Conservation (phyloP, 2,329 filamentous ascomycete species). For the Endothia cerciana region DNA sequence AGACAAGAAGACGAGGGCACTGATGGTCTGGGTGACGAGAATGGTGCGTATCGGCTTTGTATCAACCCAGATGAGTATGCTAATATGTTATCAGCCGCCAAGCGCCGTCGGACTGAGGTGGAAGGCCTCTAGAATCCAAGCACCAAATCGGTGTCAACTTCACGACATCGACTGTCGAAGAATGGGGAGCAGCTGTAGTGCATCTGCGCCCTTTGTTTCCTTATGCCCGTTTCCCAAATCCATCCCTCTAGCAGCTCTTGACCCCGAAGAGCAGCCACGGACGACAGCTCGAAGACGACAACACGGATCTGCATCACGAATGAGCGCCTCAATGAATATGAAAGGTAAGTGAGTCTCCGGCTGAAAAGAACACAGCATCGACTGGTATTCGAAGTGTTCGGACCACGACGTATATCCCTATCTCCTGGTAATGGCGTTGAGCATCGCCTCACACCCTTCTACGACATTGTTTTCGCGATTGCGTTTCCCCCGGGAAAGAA, state of each 20-base stretch:
- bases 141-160: background rate
- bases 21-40: conserved; percentile 44
- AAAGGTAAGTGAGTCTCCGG: conserved; percentile 25
- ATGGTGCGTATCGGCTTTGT: conserved; percentile 34
- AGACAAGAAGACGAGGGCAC: conserved; percentile 38
- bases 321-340: background rate
- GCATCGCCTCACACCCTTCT: background rate
- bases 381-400: conserved; percentile 2
- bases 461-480: conserved; percentile 15
- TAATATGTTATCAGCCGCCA: conserved; percentile 48
- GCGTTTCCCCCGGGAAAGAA: background rate
- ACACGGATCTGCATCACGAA: background rate
- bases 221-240: background rate
- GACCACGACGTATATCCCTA: background rate
- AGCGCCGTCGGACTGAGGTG: conserved; percentile 51
- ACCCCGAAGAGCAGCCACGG: conserved; percentile 12
- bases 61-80: conserved; percentile 23
- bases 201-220: conserved; percentile 21
- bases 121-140: conserved; percentile 11
- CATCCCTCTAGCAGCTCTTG: background rate
- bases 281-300: conserved; percentile 20
- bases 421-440: conserved; percentile 2
- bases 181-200: conserved; percentile 28
- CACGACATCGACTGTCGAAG: background rate
- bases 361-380: conserved; percentile 6